Evolutionary conservation across 805 yeast species (phyloP).

Genomic region (Naumovozyma castellii): DNA sequence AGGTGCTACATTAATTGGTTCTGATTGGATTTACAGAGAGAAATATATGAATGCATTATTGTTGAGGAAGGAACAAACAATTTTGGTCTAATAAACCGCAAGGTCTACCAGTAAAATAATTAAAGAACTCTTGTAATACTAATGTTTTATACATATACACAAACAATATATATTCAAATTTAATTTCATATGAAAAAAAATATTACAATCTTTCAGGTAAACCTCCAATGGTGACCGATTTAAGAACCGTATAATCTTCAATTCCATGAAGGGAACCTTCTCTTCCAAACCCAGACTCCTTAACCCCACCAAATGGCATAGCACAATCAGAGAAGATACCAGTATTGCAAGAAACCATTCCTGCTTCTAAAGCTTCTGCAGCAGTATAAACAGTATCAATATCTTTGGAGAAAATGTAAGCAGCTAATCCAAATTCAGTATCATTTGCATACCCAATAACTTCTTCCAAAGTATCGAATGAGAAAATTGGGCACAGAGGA

Average conservation of each 20-base stretch:
- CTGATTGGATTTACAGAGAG: constrained; percentile 67
- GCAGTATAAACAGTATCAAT: constrained; percentile 42
- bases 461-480: constrained; percentile 45
- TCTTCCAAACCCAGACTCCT: constrained; percentile 61
- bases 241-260: constrained; percentile 48
- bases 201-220: constrained; percentile 5
- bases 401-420: constrained; percentile 48
- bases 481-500: constrained; percentile 49
- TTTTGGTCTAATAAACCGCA: neutral
- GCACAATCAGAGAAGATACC: constrained; percentile 49
- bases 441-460: constrained; percentile 47
- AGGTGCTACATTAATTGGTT: constrained; percentile 55
- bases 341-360: constrained; percentile 56
- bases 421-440: constrained; percentile 47
- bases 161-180: neutral
- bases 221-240: constrained; percentile 42
- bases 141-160: neutral
- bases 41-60: constrained; percentile 38
- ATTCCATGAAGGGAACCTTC: constrained; percentile 57
- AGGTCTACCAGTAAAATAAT: neutral
- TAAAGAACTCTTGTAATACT: neutral
- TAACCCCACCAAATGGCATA: constrained; percentile 55
- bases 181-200: neutral
- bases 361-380: constrained; percentile 50
- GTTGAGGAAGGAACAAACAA: no score